A percentile compares a stretch with the other conserved stretches of the same genome.
Evolutionary conservation across 2,329 filamentous ascomycete genomes (phyloP).

Genomic region (Trichoderma guizhouense): DNA sequence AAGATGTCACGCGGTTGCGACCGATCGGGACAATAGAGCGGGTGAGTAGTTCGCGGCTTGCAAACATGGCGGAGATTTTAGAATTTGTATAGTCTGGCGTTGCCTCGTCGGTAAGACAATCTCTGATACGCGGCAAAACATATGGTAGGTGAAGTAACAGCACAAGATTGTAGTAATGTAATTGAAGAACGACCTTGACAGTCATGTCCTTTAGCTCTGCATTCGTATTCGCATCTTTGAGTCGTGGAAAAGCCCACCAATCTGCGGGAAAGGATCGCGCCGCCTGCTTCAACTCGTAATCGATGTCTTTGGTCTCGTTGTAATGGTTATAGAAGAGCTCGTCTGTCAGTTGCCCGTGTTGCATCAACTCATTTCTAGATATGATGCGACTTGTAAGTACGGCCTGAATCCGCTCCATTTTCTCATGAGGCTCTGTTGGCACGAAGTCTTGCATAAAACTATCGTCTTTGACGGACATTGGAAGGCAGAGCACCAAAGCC

Average conservation of each 20-base stretch:
- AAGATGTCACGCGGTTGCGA: neutral
- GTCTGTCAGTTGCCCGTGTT: neutral
- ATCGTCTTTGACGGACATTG: slow-evolving; percentile 29
- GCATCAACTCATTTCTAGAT: slow-evolving; percentile 21
- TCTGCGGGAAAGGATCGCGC: slow-evolving; percentile 30
- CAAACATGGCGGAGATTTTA: neutral
- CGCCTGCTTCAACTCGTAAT: slow-evolving; percentile 32
- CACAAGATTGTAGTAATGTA: slow-evolving; percentile 38
- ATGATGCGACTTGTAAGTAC: slow-evolving; percentile 37
- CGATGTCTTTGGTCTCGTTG: slow-evolving; percentile 30
- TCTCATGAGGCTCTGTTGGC: slow-evolving; percentile 26
- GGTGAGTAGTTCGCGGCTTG: neutral
- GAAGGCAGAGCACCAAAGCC: slow-evolving; percentile 39
- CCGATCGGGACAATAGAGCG: neutral
- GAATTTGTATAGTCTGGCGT: neutral
- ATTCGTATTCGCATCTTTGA: slow-evolving; percentile 24
- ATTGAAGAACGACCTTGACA: slow-evolving; percentile 33
- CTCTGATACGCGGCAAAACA: slow-evolving; percentile 26
- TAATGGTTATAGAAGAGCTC: slow-evolving; percentile 21
- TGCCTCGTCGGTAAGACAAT: neutral
- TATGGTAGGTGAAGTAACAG: slow-evolving; percentile 41
- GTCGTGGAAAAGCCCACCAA: slow-evolving; percentile 36
- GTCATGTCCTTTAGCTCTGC: slow-evolving; percentile 28
- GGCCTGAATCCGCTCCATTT: slow-evolving; percentile 32
- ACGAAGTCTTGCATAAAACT: slow-evolving; percentile 24